These are phyloP conservation scores for Perkinsus marinus DNA, from an alignment of 169 alveolate genomes.

Conservation along the genomic window DNA sequence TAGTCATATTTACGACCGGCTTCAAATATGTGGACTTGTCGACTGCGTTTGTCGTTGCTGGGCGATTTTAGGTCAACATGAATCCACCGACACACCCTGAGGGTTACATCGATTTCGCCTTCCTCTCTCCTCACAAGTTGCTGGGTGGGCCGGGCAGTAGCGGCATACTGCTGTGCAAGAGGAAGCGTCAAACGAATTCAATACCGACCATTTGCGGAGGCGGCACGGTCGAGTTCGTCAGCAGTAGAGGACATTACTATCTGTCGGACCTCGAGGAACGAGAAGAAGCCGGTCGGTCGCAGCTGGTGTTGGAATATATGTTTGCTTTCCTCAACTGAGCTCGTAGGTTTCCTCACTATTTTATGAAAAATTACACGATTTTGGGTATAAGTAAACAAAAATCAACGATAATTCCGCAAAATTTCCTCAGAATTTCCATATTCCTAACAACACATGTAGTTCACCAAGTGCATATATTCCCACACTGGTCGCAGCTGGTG, in stretches of 20 bases:
- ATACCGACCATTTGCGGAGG: slow-evolving; percentile 66
- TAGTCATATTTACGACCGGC: too few relatives aligned
- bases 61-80: neutral
- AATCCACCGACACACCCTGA: neutral
- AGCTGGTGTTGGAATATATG: neutral
- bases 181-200: slow-evolving; percentile 42
- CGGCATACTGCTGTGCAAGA: slow-evolving; percentile 69
- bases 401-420: too few relatives aligned
- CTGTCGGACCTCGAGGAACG: slow-evolving; percentile 62
- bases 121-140: slow-evolving; percentile 77
- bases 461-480: too few relatives aligned
- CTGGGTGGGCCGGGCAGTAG: slow-evolving; percentile 76
- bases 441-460: too few relatives aligned
- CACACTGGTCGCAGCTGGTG: too few relatives aligned
- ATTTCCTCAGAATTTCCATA: too few relatives aligned
- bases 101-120: slow-evolving; percentile 60
- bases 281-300: slow-evolving; percentile 72
- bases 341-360: too few relatives aligned
- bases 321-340: too few relatives aligned
- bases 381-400: too few relatives aligned
- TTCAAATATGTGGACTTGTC: too few relatives aligned
- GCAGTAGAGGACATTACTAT: slow-evolving; percentile 62
- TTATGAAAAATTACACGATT: too few relatives aligned
- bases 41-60: neutral
- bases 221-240: slow-evolving; percentile 75